A percentile compares a stretch with the other conserved stretches of the same genome.
Evolutionary conservation across 768 basidiomycete species (phyloP).

Genomic region (Hemileccinum rubropunctum): DNA sequence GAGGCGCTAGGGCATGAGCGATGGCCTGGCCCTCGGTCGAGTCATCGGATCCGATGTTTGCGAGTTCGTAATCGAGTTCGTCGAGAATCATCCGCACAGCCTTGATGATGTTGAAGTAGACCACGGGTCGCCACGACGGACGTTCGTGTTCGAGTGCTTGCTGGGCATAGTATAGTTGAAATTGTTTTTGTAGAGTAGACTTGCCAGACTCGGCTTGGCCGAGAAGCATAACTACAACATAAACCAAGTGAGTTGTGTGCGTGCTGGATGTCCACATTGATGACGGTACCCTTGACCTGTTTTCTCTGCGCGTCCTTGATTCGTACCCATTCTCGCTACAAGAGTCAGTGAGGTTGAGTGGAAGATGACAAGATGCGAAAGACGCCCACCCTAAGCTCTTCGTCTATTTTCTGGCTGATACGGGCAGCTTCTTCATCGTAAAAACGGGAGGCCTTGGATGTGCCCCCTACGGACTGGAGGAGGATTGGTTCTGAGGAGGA

Average conservation of each 20-base stretch:
- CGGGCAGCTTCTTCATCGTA: constrained; percentile 45
- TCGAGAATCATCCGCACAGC: constrained; percentile 73
- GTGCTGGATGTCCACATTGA: neutral
- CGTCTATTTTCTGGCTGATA: constrained; percentile 53
- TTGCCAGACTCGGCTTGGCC: constrained; percentile 83
- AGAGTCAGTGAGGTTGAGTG: constrained; percentile 5
- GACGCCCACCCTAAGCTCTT: constrained; percentile 48
- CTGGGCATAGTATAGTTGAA: constrained; percentile 77
- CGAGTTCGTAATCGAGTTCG: constrained; percentile 62
- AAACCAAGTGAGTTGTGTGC: constrained; percentile 4
- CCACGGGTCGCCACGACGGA: constrained; percentile 73
- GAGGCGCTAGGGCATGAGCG: constrained; percentile 30
- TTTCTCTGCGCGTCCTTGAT: constrained; percentile 44
- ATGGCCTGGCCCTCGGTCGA: constrained; percentile 32
- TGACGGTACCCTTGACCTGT: constrained; percentile 51
- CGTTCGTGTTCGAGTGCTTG: constrained; percentile 67
- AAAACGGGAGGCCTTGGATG: constrained; percentile 29
- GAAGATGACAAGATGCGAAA: neutral
- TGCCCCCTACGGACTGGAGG: constrained; percentile 31
- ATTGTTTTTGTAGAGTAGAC: constrained; percentile 82
- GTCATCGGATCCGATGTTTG: constrained; percentile 27
- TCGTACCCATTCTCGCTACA: constrained; percentile 47
- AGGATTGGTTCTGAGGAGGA: constrained; percentile 32
- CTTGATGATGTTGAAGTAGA: constrained; percentile 83
- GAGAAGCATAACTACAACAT: constrained; percentile 59